Conservation (phyloP, 2,329 filamentous ascomycete species). For the Exophiala sp. region DNA sequence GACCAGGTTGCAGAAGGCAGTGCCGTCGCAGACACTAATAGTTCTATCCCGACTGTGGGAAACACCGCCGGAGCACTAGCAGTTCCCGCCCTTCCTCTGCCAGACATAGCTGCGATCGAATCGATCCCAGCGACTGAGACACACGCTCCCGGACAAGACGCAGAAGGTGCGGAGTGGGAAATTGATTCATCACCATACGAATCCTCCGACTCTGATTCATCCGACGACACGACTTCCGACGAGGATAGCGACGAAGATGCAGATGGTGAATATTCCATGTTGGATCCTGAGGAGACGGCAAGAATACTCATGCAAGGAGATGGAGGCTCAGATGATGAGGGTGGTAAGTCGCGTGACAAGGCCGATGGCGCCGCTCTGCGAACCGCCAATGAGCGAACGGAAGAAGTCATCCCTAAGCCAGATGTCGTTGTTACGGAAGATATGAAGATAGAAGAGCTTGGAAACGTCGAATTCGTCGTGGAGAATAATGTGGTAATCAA, state of each 20-base stretch:
- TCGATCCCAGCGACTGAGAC: slow-evolving; percentile 3
- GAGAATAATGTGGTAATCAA: slow-evolving; percentile 76
- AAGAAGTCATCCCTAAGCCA: slow-evolving; percentile 67
- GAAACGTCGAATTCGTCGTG: slow-evolving; percentile 71
- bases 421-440: slow-evolving; percentile 72
- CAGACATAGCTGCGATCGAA: not conserved
- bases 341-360: slow-evolving; percentile 47
- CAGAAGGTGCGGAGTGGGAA: slow-evolving; percentile 75
- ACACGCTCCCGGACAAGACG: slow-evolving; percentile 37
- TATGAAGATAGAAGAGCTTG: slow-evolving; percentile 73
- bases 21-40: slow-evolving; percentile 2
- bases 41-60: slow-evolving; percentile 1
- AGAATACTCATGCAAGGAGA: slow-evolving; percentile 82
- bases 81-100: not conserved
- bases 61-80: not conserved
- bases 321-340: slow-evolving; percentile 74
- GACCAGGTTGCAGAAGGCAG: not conserved
- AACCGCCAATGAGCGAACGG: slow-evolving; percentile 74
- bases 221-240: slow-evolving; percentile 61
- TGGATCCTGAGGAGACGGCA: slow-evolving; percentile 78
- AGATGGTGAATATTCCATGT: slow-evolving; percentile 63
- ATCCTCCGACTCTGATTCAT: slow-evolving; percentile 59
- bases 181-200: slow-evolving; percentile 72
- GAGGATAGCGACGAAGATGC: slow-evolving; percentile 32
- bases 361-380: slow-evolving; percentile 52